Base-by-base conservation (phyloP, 176 grass and related monocot species). In the Aegilops longissima region DNA sequence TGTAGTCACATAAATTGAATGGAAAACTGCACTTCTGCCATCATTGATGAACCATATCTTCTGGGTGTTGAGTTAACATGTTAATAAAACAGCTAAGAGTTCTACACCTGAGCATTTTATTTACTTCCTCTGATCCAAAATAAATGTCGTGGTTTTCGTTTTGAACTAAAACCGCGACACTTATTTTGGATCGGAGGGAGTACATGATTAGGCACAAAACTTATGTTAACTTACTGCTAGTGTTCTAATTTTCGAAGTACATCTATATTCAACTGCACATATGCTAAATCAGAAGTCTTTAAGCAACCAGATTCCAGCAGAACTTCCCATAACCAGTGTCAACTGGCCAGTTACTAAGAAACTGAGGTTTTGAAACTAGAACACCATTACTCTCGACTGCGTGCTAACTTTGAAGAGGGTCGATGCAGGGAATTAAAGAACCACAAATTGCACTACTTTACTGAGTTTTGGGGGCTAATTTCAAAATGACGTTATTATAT, bases 1-100 rank as follows among this genome's bases (percentile, higher is more conserved):
- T 70, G 79, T 72, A 44, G 30, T 86, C 45, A 77, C 61, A 40
- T 33, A 25, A 77, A 36, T 56, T 77, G 29, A n/a, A 86, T 24
- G 20, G 7, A 86, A 78, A 35, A 78, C 24, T 20, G n/a, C n/a
- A 20, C 21, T 56, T 56, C 29, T 36, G 33, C 30, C 61, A 76
- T 84, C 33, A 52, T 14, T 71, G 20, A 58, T 30, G 4, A 79
- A 70, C 75, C 34, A 86, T 21, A 21, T 21, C 56, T 59, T 34
- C 20, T 34, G 27, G 58, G 20, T 25, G 6, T 49, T 80, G 44
- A 76, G 79, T 83, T 71, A 67, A 17, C 61, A 67, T 42, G 23
- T 21, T 76, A 81, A 66, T 42, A 68, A n/a, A 69, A 29, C 79
- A 81, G 18, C 34, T 51, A n/a, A 64, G 2, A 49, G 45, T 49